A percentile compares a stretch with the other conserved stretches of the same genome.
These are phyloP conservation scores for Usnea hakonensis DNA, from an alignment of 495 filamentous ascomycete species.

Conservation along the genomic window DNA sequence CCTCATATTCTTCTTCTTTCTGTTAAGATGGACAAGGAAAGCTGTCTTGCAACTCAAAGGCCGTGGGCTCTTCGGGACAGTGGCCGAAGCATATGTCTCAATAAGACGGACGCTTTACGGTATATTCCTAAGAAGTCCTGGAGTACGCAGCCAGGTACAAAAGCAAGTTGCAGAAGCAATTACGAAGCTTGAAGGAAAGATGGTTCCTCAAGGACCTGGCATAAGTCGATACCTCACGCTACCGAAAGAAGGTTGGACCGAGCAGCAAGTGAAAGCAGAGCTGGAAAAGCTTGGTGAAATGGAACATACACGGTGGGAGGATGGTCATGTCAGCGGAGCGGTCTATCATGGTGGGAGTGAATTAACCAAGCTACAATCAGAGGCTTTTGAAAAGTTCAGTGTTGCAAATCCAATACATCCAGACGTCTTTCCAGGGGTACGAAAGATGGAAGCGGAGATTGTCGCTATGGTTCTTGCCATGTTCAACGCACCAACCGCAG, in stretches of 20 bases:
- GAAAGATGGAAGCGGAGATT: constrained; percentile 99
- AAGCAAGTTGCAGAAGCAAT: constrained; percentile 67
- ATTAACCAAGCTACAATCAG: constrained; percentile 74
- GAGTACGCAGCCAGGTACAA: constrained; percentile 72
- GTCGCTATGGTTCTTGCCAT: constrained; percentile 90
- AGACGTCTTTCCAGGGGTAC: constrained; percentile 93
- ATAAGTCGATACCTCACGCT: constrained; percentile 67
- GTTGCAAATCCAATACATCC: constrained; percentile 99
- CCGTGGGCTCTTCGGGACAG: constrained; percentile 74
- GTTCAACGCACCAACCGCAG: constrained; percentile 82
- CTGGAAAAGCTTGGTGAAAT: constrained; percentile 69
- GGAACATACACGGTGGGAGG: constrained; percentile 95
- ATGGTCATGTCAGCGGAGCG: constrained; percentile 86
- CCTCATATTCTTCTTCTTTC: constrained; percentile 80
- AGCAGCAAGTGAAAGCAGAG: constrained; percentile 72
- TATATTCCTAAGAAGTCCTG: constrained; percentile 75
- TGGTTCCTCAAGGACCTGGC: constrained; percentile 65
- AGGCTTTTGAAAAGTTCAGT: constrained; percentile 87
- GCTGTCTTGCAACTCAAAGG: constrained; percentile 76
- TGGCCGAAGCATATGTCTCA: constrained; percentile 61
- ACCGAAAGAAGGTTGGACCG: constrained; percentile 78
- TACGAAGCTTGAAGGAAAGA: constrained; percentile 67
- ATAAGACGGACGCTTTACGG: constrained; percentile 69
- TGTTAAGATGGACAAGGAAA: constrained; percentile 79
- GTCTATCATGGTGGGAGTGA: constrained; percentile 93